Evolutionary conservation across 1,284 basidiomycete genomes (phyloP).

Genomic region (Cryptococcus sp.): DNA sequence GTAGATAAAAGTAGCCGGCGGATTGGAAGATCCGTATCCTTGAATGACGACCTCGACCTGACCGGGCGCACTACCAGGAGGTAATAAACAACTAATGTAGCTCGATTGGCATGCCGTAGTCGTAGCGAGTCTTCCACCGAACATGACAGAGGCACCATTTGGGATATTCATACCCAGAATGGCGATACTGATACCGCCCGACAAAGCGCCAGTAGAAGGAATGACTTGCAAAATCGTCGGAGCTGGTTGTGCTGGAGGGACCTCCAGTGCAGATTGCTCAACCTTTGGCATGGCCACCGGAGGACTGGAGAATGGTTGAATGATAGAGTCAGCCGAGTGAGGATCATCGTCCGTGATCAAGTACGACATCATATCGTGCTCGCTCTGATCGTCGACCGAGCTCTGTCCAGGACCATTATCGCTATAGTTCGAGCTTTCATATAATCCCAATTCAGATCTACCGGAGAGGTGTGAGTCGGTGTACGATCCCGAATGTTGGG

Average conservation of each 20-base stretch:
- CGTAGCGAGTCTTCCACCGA: constrained; percentile 76
- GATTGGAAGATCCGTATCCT: constrained; percentile 43
- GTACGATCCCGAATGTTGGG: too few relatives aligned
- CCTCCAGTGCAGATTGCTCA: constrained; percentile 1
- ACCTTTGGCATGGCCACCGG: neutral
- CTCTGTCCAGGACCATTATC: constrained; percentile 2
- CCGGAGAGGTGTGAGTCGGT: too few relatives aligned
- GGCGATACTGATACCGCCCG: constrained; percentile 92
- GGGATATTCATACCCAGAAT: constrained; percentile 83
- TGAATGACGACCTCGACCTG: constrained; percentile 83
- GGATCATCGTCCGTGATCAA: neutral
- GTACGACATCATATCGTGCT: neutral
- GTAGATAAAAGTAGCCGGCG: constrained; percentile 34
- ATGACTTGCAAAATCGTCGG: constrained; percentile 60
- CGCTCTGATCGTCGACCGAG: constrained; percentile 18
- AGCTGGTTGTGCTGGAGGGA: neutral
- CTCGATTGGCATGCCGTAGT: constrained; percentile 91
- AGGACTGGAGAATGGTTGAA: neutral
- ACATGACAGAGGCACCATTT: constrained; percentile 63
- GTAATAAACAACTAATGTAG: constrained; percentile 87
- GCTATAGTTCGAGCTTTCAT: neutral
- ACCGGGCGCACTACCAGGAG: constrained; percentile 75
- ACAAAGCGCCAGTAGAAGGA: constrained; percentile 83
- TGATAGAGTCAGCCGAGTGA: neutral
- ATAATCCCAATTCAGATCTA: too few relatives aligned